Percentiles rank a stretch among this genome's conserved stretches.
These are phyloP conservation scores for Trametes punicea DNA, from an alignment of 768 basidiomycete genomes.

Conservation along the genomic window DNA sequence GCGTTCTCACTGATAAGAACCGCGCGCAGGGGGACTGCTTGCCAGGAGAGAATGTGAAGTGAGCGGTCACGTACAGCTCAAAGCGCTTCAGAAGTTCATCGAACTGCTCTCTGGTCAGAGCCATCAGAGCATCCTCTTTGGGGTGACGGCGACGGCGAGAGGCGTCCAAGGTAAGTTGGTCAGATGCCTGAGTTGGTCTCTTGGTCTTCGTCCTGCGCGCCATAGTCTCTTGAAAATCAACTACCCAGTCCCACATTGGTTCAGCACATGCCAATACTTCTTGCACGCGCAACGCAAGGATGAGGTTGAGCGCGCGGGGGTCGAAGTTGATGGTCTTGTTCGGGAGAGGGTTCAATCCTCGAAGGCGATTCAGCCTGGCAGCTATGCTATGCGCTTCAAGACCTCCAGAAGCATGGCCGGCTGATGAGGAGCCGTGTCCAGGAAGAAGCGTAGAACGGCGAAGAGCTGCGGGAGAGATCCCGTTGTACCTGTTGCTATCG, in stretches of 20 bases:
- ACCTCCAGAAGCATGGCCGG: not conserved
- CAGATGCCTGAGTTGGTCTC: not conserved
- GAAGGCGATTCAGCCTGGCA: not conserved
- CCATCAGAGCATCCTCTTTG: slow-evolving; percentile 35
- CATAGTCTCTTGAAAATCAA: slow-evolving; percentile 37
- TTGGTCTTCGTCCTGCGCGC: not conserved
- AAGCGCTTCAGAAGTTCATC: slow-evolving; percentile 55
- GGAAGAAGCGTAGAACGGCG: not conserved
- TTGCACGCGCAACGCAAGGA: slow-evolving; percentile 55
- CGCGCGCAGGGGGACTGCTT: not conserved
- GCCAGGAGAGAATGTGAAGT: slow-evolving; percentile 1
- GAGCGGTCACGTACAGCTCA: slow-evolving; percentile 48
- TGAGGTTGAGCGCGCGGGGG: slow-evolving; percentile 55
- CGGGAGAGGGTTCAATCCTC: slow-evolving; percentile 41
- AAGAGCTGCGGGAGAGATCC: slow-evolving; percentile 14
- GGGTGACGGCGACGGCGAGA: slow-evolving; percentile 13
- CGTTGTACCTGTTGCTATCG: slow-evolving; percentile 19
- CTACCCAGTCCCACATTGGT: slow-evolving; percentile 78
- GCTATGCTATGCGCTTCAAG: not conserved
- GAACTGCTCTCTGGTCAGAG: slow-evolving; percentile 59
- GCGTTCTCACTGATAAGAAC: not conserved
- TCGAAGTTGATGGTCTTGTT: slow-evolving; percentile 55
- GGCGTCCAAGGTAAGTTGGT: not conserved
- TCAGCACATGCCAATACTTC: slow-evolving; percentile 72
- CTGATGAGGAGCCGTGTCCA: not conserved